phyloP scores from a whole-genome alignment of 345 rosid species.

The Syzygium aqueum region DNA sequence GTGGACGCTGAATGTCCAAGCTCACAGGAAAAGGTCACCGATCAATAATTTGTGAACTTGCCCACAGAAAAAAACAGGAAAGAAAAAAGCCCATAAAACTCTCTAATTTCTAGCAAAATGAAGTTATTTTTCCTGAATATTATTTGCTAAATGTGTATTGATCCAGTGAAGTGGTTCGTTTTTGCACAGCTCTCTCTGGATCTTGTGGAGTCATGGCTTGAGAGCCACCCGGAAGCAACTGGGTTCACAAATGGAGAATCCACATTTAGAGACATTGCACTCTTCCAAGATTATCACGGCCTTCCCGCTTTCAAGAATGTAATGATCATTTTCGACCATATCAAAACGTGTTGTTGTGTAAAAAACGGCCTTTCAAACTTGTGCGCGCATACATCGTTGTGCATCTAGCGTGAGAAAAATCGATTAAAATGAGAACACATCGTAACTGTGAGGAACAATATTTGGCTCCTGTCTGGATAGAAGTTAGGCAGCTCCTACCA shows the following conservation, averaged over 20 bases:
- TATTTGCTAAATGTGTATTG: neutral
- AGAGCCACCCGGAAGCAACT: slow-evolving; percentile 42
- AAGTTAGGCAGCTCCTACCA: neutral
- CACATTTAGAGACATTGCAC: slow-evolving; percentile 55
- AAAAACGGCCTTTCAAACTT: neutral
- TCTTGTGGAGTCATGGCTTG: slow-evolving; percentile 65
- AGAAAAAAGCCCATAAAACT: neutral
- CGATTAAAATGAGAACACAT: neutral
- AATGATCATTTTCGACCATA: neutral
- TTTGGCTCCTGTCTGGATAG: neutral
- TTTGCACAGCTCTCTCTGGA: slow-evolving; percentile 59
- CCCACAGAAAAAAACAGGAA: neutral
- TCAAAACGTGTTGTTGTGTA: neutral
- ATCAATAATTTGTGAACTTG: neutral
- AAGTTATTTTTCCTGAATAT: neutral
- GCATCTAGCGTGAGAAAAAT: neutral
- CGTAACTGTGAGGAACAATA: neutral
- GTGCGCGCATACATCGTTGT: neutral
- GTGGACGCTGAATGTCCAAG: neutral
- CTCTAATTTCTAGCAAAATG: neutral
- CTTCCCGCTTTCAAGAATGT: slow-evolving; percentile 66
- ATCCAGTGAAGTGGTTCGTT: neutral
- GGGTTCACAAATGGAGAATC: slow-evolving; percentile 46
- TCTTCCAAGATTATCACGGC: slow-evolving; percentile 92
- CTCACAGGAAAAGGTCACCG: neutral